A percentile compares a stretch with the other conserved stretches of the same genome.
These are phyloP conservation scores for Catharanthus roseus DNA, from an alignment of 257 asterid species.

Conservation along the genomic window DNA sequence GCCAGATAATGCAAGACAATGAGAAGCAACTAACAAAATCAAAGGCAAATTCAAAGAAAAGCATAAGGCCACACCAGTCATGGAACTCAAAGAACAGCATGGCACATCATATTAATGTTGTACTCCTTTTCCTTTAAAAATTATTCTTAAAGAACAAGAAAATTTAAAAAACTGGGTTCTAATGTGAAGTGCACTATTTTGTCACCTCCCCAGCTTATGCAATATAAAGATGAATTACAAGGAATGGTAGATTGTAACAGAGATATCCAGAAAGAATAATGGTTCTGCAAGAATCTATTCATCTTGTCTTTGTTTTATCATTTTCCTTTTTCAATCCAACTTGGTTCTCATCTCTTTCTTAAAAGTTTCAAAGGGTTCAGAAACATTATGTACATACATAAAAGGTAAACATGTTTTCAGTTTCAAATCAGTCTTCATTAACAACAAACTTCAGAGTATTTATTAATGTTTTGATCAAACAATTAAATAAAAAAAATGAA, in stretches of 20 bases:
- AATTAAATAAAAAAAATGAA: too few species aligned
- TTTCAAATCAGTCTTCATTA: too few species aligned
- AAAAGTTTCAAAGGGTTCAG: constrained; percentile 12
- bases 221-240: neutral
- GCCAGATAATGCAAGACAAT: too few species aligned
- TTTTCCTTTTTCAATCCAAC: constrained; percentile 19
- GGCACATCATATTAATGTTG: constrained; percentile 3
- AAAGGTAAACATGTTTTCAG: constrained; percentile 19
- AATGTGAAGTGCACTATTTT: neutral
- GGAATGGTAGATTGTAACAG: neutral
- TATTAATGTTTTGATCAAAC: too few species aligned
- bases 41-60: too few species aligned
- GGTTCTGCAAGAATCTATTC: constrained; percentile 40
- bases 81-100: too few species aligned
- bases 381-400: constrained; percentile 3
- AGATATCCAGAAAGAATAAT: constrained; percentile 20
- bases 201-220: neutral
- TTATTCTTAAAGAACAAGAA: too few species aligned
- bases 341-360: constrained; percentile 8
- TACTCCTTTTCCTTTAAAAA: neutral
- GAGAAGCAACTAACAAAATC: too few species aligned
- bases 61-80: too few species aligned
- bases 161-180: too few species aligned
- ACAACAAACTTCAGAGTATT: too few species aligned
- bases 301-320: constrained; percentile 4